phyloP scores from a whole-genome alignment of 306 rosid species.

The Canavalia ensiformis region DNA sequence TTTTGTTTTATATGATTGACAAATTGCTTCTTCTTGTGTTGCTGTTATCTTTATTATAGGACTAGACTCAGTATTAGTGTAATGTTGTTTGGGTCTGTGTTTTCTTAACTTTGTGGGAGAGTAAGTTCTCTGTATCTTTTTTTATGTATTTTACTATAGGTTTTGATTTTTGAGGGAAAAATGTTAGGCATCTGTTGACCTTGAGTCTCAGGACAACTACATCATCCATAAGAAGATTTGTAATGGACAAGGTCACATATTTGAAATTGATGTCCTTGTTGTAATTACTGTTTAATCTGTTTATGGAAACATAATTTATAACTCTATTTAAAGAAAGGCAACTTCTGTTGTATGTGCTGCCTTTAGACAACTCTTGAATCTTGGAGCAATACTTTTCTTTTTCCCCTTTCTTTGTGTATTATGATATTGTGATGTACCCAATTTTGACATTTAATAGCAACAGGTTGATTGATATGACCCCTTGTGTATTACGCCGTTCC shows the following conservation, averaged over 20 bases:
- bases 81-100: neutral
- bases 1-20: neutral
- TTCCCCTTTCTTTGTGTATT: neutral
- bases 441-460: neutral
- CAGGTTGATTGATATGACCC: neutral
- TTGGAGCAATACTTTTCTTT: neutral
- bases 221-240: neutral
- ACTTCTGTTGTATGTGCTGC: neutral
- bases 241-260: neutral
- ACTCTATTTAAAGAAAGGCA: neutral
- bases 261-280: constrained; percentile 22
- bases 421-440: neutral
- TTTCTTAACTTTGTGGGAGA: constrained; percentile 6
- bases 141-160: neutral
- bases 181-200: neutral
- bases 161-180: neutral
- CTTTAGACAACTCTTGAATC: constrained; percentile 23
- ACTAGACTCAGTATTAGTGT: neutral
- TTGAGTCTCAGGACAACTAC: neutral
- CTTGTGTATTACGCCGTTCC: constrained; percentile 21
- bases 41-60: neutral
- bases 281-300: neutral
- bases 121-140: neutral
- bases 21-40: constrained; percentile 5
- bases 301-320: neutral